These are phyloP conservation scores for Fusarium poae DNA, from an alignment of 2,329 filamentous ascomycete species.

Conservation along the genomic window DNA sequence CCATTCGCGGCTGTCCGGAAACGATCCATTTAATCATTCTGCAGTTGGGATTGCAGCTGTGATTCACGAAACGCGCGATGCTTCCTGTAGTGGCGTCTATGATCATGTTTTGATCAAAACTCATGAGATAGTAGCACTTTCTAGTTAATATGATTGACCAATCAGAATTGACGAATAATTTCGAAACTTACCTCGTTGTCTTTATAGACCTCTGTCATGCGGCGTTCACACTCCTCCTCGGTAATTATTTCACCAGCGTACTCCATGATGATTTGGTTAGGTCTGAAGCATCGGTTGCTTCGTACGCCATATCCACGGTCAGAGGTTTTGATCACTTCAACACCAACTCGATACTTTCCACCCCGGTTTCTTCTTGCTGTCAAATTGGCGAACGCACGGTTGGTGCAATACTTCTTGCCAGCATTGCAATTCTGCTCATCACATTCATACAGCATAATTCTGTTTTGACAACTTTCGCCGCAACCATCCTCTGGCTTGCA, in stretches of 20 bases:
- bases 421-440: constrained; percentile 89
- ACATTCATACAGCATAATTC: constrained; percentile 98
- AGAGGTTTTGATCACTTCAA: constrained; percentile 92
- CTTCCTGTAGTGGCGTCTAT: constrained; percentile 97
- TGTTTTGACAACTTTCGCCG: constrained; percentile 90
- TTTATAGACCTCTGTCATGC: constrained; percentile 95
- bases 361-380: constrained; percentile 80
- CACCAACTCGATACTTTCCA: constrained; percentile 89
- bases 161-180: constrained; percentile 1
- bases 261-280: constrained; percentile 97
- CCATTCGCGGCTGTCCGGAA: constrained; percentile 93
- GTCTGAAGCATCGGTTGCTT: constrained; percentile 86
- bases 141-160: constrained; percentile 25
- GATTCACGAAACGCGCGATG: constrained; percentile 97
- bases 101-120: constrained; percentile 98
- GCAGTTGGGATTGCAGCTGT: constrained; percentile 96
- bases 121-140: constrained; percentile 99
- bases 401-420: constrained; percentile 79
- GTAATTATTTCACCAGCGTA: constrained; percentile 99
- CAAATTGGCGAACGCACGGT: constrained; percentile 88
- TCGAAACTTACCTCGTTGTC: constrained; percentile 80
- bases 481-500: constrained; percentile 85
- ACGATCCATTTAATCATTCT: constrained; percentile 99
- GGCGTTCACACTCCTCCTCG: constrained; percentile 89
- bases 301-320: constrained; percentile 93